Percentiles rank a stretch among this genome's conserved stretches.
Evolutionary conservation across 176 grass and related monocot genomes (phyloP).

Genomic region (Oryza officinalis): DNA sequence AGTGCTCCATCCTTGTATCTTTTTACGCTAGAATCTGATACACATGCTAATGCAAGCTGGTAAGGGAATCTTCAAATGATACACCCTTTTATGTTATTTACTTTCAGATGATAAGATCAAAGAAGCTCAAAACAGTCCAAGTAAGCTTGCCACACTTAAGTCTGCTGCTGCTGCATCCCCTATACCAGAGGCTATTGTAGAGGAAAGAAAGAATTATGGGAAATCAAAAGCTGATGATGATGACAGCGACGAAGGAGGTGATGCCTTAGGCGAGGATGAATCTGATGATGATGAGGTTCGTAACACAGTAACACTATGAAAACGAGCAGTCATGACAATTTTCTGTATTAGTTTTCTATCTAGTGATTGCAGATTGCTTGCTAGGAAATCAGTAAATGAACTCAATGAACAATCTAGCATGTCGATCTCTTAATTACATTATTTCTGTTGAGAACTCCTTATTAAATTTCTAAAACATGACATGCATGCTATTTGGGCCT

Average conservation of each 20-base stretch:
- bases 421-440: background rate
- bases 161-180: conserved; percentile 16
- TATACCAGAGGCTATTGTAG: conserved; percentile 30
- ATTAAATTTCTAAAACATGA: conserved; percentile 5
- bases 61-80: background rate
- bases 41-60: background rate
- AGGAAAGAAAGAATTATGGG: conserved; percentile 33
- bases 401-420: background rate
- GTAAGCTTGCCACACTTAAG: conserved; percentile 22
- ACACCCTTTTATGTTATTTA: conserved; percentile 39
- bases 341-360: background rate
- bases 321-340: conserved; percentile 7
- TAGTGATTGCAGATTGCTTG: background rate
- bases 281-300: conserved; percentile 49
- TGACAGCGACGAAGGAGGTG: conserved; percentile 16
- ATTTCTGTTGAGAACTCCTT: background rate
- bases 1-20: background rate
- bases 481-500: background rate
- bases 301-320: background rate
- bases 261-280: conserved; percentile 39
- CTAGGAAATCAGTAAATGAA: background rate
- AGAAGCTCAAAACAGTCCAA: conserved; percentile 39
- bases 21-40: background rate
- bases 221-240: conserved; percentile 37
- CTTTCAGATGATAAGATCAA: conserved; percentile 43